Percentiles rank a stretch among this genome's conserved stretches.
phyloP scores from a whole-genome alignment of 768 basidiomycete genomes.

The Glaciozyma antarctica region DNA sequence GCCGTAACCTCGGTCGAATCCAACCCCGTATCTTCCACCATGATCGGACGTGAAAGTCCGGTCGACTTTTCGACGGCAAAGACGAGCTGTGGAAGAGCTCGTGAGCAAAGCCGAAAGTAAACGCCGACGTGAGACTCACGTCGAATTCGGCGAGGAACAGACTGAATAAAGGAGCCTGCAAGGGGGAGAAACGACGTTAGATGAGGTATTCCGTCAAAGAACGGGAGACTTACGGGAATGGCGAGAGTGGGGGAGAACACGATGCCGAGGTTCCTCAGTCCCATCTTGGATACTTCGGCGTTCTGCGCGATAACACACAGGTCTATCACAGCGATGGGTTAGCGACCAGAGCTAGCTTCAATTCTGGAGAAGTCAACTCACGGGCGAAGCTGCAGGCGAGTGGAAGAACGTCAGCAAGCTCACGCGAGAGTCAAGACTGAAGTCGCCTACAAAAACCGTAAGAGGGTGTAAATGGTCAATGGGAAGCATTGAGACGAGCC shows the following conservation, averaged over 20 bases:
- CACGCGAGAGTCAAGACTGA: neutral
- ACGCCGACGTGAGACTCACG: neutral
- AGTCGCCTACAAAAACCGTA: slow-evolving; percentile 73
- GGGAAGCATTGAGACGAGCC: slow-evolving; percentile 76
- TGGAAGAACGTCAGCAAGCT: neutral
- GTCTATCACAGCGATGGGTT: slow-evolving; percentile 47
- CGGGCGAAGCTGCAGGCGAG: neutral
- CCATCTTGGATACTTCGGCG: slow-evolving; percentile 88
- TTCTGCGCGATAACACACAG: slow-evolving; percentile 91
- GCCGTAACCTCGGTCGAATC: neutral
- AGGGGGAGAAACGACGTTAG: too few relatives aligned
- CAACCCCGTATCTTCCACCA: slow-evolving; percentile 8
- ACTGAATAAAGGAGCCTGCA: slow-evolving; percentile 43
- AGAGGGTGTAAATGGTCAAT: slow-evolving; percentile 87
- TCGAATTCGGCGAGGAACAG: slow-evolving; percentile 31
- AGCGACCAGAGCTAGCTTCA: neutral
- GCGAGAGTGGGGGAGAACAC: slow-evolving; percentile 96
- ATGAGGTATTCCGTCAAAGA: too few relatives aligned
- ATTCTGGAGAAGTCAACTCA: neutral
- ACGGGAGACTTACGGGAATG: slow-evolving; percentile 50
- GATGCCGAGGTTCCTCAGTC: slow-evolving; percentile 94
- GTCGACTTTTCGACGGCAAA: slow-evolving; percentile 30
- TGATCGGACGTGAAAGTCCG: slow-evolving; percentile 18
- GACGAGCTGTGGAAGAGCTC: slow-evolving; percentile 8
- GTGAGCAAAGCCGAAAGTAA: too few relatives aligned